Conservation (phyloP, 371 early-diverging fungal genomes). For the Apophysomyces variabilis region DNA sequence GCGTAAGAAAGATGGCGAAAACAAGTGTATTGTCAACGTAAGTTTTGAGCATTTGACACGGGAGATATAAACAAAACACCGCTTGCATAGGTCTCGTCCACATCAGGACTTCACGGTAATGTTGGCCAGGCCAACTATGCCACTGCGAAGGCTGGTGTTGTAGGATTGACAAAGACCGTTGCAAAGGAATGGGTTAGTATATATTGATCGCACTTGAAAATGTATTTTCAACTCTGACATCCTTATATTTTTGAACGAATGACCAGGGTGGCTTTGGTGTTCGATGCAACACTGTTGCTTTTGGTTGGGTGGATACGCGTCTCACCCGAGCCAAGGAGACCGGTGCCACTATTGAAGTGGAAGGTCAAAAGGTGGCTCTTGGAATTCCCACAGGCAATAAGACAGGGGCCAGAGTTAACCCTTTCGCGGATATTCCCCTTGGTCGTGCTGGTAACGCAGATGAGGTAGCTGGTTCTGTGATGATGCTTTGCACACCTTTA, state of each 20-base stretch:
- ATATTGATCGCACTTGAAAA: too few relatives aligned
- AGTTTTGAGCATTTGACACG: conserved; percentile 1
- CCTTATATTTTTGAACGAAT: not conserved
- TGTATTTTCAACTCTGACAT: not conserved
- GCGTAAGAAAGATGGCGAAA: conserved; percentile 56
- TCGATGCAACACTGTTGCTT: conserved; percentile 70
- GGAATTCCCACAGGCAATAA: conserved; percentile 69
- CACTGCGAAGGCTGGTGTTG: conserved; percentile 56
- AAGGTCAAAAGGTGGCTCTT: conserved; percentile 69
- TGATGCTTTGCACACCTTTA: conserved; percentile 69
- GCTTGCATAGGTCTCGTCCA: conserved; percentile 62
- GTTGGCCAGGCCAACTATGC: conserved; percentile 64
- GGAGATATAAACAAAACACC: not conserved
- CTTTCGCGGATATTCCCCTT: conserved; percentile 65
- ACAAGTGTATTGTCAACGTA: conserved; percentile 62
- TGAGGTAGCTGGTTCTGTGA: conserved; percentile 69
- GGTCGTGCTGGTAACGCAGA: conserved; percentile 69
- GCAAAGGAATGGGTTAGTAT: conserved; percentile 49
- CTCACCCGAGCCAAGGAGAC: conserved; percentile 73
- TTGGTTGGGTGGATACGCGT: conserved; percentile 72
- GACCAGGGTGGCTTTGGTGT: conserved; percentile 57
- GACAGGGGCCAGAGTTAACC: conserved; percentile 31
- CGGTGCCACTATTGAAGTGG: conserved; percentile 66
- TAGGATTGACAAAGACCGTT: conserved; percentile 64
- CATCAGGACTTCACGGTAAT: conserved; percentile 73